Conservation (phyloP, 1,139 yeast genomes). For the Pichia terricola region DNA sequence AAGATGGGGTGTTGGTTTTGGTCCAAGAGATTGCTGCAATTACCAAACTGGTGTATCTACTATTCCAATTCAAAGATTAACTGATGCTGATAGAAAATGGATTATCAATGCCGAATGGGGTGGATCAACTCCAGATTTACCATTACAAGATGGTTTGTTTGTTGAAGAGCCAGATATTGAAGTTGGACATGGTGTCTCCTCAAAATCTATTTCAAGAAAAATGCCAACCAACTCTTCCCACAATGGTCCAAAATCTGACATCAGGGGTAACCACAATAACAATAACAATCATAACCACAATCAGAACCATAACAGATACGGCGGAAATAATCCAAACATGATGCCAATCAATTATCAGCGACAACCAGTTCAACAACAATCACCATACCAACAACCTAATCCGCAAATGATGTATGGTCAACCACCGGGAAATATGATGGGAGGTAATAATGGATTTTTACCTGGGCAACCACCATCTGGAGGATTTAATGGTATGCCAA, state of each 20-base stretch:
- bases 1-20: constrained; percentile 98
- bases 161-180: constrained; percentile 97
- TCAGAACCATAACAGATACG: constrained; percentile 8
- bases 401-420: constrained; percentile 1
- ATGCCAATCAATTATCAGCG: constrained; percentile 18
- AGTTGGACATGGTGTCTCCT: constrained; percentile 87
- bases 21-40: constrained; percentile 97
- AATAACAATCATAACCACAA: constrained; percentile 7
- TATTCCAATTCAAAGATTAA: constrained; percentile 76
- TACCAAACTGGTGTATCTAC: constrained; percentile 84
- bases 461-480: constrained; percentile 1
- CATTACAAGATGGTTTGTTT: constrained; percentile 71
- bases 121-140: constrained; percentile 80
- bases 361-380: constrained; percentile 15
- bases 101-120: constrained; percentile 91
- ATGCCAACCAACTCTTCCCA: constrained; percentile 84
- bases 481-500: not conserved
- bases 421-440: constrained; percentile 3
- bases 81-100: constrained; percentile 93
- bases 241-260: constrained; percentile 76
- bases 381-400: constrained; percentile 4
- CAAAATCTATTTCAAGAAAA: constrained; percentile 81
- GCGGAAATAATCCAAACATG: constrained; percentile 12
- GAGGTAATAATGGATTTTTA: not conserved
- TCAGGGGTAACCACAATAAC: constrained; percentile 1